Percentiles rank a stretch among this genome's conserved stretches.
Conservation (phyloP, 257 asterid genomes). For the Nyctanthes arbortristis region DNA sequence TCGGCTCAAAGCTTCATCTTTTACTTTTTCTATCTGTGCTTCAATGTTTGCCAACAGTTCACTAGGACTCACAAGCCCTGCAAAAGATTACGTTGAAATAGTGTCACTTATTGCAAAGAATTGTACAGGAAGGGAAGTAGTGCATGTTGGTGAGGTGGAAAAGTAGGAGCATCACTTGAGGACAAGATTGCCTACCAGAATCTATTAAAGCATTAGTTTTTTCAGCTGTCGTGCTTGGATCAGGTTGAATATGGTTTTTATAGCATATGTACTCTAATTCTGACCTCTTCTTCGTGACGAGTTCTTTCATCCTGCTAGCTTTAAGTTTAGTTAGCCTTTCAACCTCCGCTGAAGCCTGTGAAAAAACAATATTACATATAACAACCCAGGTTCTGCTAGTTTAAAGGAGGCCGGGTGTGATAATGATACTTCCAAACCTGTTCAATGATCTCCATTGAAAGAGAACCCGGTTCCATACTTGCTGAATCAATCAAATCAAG, state of each 20-base stretch:
- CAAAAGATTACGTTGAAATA: constrained; percentile 15
- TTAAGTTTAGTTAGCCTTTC: constrained; percentile 79
- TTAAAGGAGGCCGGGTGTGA: neutral
- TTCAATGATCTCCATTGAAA: constrained; percentile 66
- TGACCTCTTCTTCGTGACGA: constrained; percentile 75
- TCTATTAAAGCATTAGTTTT: constrained; percentile 87
- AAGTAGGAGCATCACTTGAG: constrained; percentile 1
- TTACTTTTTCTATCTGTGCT: constrained; percentile 68
- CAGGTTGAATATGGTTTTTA: constrained; percentile 73
- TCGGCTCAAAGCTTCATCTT: constrained; percentile 79
- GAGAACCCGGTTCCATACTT: constrained; percentile 62
- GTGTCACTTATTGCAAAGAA: neutral
- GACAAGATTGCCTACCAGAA: constrained; percentile 53
- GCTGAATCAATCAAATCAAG: constrained; percentile 61
- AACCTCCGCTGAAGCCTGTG: constrained; percentile 74
- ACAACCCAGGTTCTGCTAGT: neutral
- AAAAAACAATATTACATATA: constrained; percentile 15
- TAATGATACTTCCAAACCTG: constrained; percentile 46
- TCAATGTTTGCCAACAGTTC: constrained; percentile 82
- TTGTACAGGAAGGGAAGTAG: neutral
- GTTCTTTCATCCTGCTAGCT: constrained; percentile 91
- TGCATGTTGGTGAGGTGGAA: too few species aligned
- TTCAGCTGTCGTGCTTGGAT: constrained; percentile 81
- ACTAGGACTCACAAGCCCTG: constrained; percentile 94
- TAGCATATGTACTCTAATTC: constrained; percentile 83